Base-by-base conservation (phyloP, 2,329 filamentous ascomycete genomes). In the Cladosporium colombiae region DNA sequence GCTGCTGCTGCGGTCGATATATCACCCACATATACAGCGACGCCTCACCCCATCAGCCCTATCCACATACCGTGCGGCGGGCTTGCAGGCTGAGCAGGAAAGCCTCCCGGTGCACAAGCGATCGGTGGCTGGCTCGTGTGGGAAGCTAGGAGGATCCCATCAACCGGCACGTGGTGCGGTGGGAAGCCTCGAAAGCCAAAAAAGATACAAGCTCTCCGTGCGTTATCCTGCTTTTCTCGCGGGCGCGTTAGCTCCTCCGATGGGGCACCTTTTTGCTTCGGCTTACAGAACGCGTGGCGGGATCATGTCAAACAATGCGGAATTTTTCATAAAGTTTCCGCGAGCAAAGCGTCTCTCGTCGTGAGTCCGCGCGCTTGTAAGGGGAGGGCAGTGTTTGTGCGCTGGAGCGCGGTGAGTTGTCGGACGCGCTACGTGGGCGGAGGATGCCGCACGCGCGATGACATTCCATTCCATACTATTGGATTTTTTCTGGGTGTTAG, bases 11-110 rank as follows among this genome's bases (percentile, higher is more conserved):
- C 27, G 49, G 49, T n/a, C 49, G 49, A 53, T 29, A 53, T 27
- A 53, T 53, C 49, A 29, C 23, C 49, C 49, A 53, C 49, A 53
- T 55, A 55, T 55, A 55, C 52, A 55, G 4, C n/a, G 11, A 21
- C 49, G 52, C 31, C 52, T 55, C 25, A 55, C 52, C 31, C 52
- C 52, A 31, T 55, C 52, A 55, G 52, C 52, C 52, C 52, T 55
- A 55, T 21, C 52, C 27, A 55, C 27, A 55, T 55, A n/a, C 50
- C 27, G 33, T 55, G 52, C 31, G 52, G 6, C 18, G 52, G 14
- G 27, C 27, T 29, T 55, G 52, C 52, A 55, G 52, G 52, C 52
- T 55, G 52, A 31, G 52, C 27, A 33, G 31, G 52, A 29, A 31
- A 31, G 52, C 27, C 40, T 46, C 40, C 40, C 18, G 52, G n/a